These are phyloP conservation scores for Penicillium diatomitis DNA, from an alignment of 495 filamentous ascomycete genomes.

Conservation along the genomic window DNA sequence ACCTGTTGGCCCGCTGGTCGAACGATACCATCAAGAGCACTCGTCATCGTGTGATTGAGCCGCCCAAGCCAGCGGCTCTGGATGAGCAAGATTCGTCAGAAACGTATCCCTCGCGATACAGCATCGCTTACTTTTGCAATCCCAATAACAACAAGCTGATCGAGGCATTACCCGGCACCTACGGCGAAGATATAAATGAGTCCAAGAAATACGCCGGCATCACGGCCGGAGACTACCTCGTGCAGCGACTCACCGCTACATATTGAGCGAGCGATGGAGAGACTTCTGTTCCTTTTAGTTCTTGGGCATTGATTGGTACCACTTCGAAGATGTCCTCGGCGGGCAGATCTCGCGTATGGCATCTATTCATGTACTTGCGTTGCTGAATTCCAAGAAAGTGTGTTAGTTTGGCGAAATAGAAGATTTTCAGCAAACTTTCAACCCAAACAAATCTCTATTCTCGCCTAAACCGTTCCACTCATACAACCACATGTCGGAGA, in stretches of 20 bases:
- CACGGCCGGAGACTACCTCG: slow-evolving; percentile 73
- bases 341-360: too few species aligned
- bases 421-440: not conserved
- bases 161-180: slow-evolving; percentile 83
- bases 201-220: slow-evolving; percentile 74
- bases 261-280: slow-evolving; percentile 27
- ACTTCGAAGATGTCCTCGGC: too few species aligned
- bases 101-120: slow-evolving; percentile 37
- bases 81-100: slow-evolving; percentile 14
- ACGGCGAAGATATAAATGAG: slow-evolving; percentile 45
- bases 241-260: slow-evolving; percentile 69
- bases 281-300: not conserved
- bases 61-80: slow-evolving; percentile 35
- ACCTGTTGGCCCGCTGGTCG: slow-evolving; percentile 80
- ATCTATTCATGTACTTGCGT: not conserved
- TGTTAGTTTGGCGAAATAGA: too few species aligned
- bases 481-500: too few species aligned
- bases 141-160: slow-evolving; percentile 73
- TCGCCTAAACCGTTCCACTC: too few species aligned
- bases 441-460: not conserved
- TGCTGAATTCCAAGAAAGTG: not conserved
- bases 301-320: not conserved
- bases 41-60: slow-evolving; percentile 82
- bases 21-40: slow-evolving; percentile 87
- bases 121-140: slow-evolving; percentile 79